These are phyloP conservation scores for Adenanthera pavonina DNA, from an alignment of 306 rosid genomes.

Conservation along the genomic window DNA sequence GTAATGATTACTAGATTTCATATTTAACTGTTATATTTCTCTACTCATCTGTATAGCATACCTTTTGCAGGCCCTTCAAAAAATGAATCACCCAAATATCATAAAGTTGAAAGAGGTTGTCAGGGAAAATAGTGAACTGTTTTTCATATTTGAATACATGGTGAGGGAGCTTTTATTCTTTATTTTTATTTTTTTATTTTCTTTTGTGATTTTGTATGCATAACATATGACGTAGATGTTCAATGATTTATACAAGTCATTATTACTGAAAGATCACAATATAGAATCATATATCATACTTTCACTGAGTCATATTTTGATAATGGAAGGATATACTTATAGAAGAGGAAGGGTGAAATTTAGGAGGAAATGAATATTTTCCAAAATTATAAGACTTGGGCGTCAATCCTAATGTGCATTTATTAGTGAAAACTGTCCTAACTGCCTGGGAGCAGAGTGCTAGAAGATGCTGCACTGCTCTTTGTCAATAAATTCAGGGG, in stretches of 20 bases:
- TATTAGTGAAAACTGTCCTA: not conserved
- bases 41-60: constrained; percentile 38
- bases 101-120: constrained; percentile 83
- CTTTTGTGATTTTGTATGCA: not conserved
- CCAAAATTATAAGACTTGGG: not conserved
- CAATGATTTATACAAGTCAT: constrained; percentile 21
- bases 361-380: constrained; percentile 22
- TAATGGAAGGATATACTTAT: constrained; percentile 17
- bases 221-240: not conserved
- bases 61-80: constrained; percentile 69
- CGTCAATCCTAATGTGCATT: constrained; percentile 1
- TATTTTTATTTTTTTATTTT: constrained; percentile 13
- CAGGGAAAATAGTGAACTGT: constrained; percentile 74
- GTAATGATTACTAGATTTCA: constrained; percentile 21
- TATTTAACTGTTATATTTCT: constrained; percentile 30
- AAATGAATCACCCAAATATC: constrained; percentile 79
- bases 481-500: constrained; percentile 15
- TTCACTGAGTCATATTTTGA: constrained; percentile 13
- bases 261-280: not conserved
- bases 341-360: constrained; percentile 22
- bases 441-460: constrained; percentile 20
- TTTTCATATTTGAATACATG: constrained; percentile 87
- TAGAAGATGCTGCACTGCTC: not conserved
- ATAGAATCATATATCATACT: constrained; percentile 22
- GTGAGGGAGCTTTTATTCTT: constrained; percentile 46